These are phyloP conservation scores for Heterobasidion irregulare DNA, from an alignment of 1,284 basidiomycete genomes.

Conservation along the genomic window DNA sequence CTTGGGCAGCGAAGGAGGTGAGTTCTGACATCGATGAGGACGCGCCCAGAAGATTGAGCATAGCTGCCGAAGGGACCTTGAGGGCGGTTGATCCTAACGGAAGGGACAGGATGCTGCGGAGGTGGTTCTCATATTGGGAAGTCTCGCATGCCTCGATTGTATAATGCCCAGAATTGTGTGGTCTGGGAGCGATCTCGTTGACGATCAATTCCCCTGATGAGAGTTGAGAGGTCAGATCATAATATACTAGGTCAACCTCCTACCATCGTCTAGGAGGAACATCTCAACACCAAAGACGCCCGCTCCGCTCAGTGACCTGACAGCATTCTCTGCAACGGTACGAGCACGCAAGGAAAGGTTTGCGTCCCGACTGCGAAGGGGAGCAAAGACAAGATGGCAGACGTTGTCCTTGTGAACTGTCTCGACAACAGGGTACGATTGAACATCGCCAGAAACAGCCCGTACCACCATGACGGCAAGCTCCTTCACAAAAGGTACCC, in stretches of 20 bases:
- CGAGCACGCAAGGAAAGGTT: slow-evolving; percentile 59
- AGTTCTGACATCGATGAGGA: slow-evolving; percentile 61
- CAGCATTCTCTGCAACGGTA: slow-evolving; percentile 75
- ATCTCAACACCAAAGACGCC: slow-evolving; percentile 98
- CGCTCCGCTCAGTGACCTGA: slow-evolving; percentile 79
- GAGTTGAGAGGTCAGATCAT: slow-evolving; percentile 5
- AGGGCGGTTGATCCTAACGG: slow-evolving; percentile 87
- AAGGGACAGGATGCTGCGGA: slow-evolving; percentile 89
- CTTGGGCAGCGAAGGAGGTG: slow-evolving; percentile 41
- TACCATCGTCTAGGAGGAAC: slow-evolving; percentile 88
- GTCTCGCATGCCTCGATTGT: slow-evolving; percentile 98
- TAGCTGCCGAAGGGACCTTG: slow-evolving; percentile 82
- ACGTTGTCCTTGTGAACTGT: slow-evolving; percentile 95
- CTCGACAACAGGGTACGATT: slow-evolving; percentile 90
- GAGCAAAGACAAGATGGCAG: slow-evolving; percentile 89
- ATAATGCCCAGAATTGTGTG: slow-evolving; percentile 98
- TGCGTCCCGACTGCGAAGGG: slow-evolving; percentile 57
- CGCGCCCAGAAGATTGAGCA: slow-evolving; percentile 92
- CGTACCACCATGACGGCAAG: slow-evolving; percentile 98
- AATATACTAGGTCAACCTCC: slow-evolving; percentile 16
- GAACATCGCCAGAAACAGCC: slow-evolving; percentile 64
- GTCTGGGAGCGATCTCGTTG: slow-evolving; percentile 98
- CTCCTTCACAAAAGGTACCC: slow-evolving; percentile 86
- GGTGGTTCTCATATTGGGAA: slow-evolving; percentile 97
- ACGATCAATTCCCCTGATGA: slow-evolving; percentile 67